phyloP scores from a whole-genome alignment of 805 yeast species.

The Wickerhamomyces xylosicus region DNA sequence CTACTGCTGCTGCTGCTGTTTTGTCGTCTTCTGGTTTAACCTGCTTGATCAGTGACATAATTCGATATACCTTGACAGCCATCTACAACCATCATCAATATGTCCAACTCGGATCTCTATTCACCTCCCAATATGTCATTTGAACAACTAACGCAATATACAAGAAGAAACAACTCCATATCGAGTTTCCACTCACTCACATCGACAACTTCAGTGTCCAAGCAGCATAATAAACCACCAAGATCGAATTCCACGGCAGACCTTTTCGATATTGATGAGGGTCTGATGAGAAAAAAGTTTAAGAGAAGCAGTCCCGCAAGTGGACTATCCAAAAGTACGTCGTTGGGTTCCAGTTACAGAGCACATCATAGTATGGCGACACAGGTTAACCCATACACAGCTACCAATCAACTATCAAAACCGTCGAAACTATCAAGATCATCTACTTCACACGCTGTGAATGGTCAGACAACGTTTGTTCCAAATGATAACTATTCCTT shows the following conservation, averaged over 20 bases:
- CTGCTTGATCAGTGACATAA: too few relatives aligned
- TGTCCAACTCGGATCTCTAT: too few relatives aligned
- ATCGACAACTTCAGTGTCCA: constrained; percentile 6
- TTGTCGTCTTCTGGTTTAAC: too few relatives aligned
- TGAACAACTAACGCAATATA: background rate
- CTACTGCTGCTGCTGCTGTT: too few relatives aligned
- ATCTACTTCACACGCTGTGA: background rate
- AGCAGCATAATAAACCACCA: constrained; percentile 3
- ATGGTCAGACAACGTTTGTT: background rate
- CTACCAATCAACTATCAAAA: background rate
- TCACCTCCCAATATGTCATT: too few relatives aligned
- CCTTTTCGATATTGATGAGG: constrained; percentile 11
- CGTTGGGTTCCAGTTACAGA: background rate
- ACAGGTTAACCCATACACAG: background rate
- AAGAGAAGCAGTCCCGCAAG: background rate
- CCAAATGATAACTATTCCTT: background rate
- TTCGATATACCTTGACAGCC: too few relatives aligned
- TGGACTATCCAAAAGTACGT: background rate
- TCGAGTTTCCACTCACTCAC: constrained; percentile 14
- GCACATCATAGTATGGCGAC: background rate
- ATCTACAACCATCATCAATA: too few relatives aligned
- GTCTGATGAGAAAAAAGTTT: background rate
- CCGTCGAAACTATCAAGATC: background rate
- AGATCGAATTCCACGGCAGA: constrained; percentile 17
- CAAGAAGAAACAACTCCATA: constrained; percentile 10